Evolutionary conservation across 1,139 yeast genomes (phyloP), one percentile per base, ranked within the genome.

Genomic region (Lodderomyces theae): DNA sequence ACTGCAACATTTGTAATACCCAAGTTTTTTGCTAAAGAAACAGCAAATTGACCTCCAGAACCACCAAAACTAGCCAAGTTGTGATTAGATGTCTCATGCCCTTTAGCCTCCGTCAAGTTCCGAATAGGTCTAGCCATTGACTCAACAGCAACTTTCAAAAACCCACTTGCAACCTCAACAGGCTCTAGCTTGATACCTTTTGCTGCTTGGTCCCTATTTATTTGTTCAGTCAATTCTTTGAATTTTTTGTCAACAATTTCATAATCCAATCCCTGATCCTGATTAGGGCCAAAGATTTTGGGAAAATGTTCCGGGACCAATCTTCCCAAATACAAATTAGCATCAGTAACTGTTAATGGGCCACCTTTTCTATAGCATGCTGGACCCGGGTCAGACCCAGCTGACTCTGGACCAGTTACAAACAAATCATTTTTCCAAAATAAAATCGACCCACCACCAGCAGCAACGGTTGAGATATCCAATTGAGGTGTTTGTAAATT

Each of bases 301-400:
- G 76, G 76, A 52, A 70, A 70, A 43, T 57, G 56, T 10, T 68
- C 72, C 0, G 73, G 73, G 6, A 67, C 47, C 37, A 70, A 57
- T 42, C 73, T 57, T 1, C 74, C 74, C 42, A 69, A 56, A 43
- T 64, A 65, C 41, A 70, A 57, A 43, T 70, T 70, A 7, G 76
- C 76, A 56, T 70, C 76, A 1, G 76, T 70, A 4, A 70, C 72
- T 1, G 76, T 69, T 42, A 70, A 60, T 5, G 76, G 76, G 12
- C 76, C 76, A 6, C 74, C 74, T 45, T 69, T 70, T 41, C 73
- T 53, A 48, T 70, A 70, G 50, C 74, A 69, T 21, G 69, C 73
- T 11, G 76, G 76, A 12, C 76, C 76, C 18, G 76, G 76, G 48
- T 70, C 72, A 24, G 72, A 64, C 4, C 75, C 75, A 10, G 76